Base-by-base conservation (phyloP, 1,284 basidiomycete genomes). In the Xerocomus amazonicus region DNA sequence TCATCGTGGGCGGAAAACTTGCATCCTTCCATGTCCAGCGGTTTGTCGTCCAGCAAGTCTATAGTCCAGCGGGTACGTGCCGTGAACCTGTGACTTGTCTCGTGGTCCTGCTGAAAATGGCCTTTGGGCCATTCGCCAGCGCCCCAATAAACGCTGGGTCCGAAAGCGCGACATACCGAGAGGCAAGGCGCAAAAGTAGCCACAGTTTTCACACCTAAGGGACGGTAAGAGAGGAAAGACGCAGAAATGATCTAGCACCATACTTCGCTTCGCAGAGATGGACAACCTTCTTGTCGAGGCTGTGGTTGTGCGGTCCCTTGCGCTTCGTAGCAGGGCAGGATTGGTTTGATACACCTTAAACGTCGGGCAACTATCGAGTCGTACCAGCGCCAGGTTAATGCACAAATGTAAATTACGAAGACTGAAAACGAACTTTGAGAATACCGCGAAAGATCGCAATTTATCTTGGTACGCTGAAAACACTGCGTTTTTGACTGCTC, bases 391-490 rank as follows among this genome's bases (percentile, higher is more conserved):
- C 19, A 23, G 3, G 19, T 23, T 23, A 23, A 23, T 23, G 19
- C 19, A 23, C 19, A 23, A 23, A 23, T 23, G 19, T 23, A 23
- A 23, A 23, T 23, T 4, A 23, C 8, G 19, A 34, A 19, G 7
- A 28, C n/a, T 16, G 4, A 12, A 45, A n/a, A 26, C 17, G 2
- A 32, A 32, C 45, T 29, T 6, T 46, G 45, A 23, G 45, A 46
- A 32, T 46, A 44, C 43, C 35, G n/a, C 33, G 9, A 17, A 26
- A n/a, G 12, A n/a, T 0, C 16, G 19, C 4, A 19, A 50, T 61
- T 23, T 47, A 75, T 77, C 65, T 76, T 79, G 0, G 32, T 76
- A 79, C 48, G n/a, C n/a, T 75, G 70, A 45, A 77, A 79, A 0
- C 67, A n/a, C 70, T 44, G 75, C 72, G 27, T 78, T 68, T 37